These are phyloP conservation scores for Takakia lepidozioides DNA, from an alignment of 225 moss, liverwort and hornwort genomes.

Conservation along the genomic window DNA sequence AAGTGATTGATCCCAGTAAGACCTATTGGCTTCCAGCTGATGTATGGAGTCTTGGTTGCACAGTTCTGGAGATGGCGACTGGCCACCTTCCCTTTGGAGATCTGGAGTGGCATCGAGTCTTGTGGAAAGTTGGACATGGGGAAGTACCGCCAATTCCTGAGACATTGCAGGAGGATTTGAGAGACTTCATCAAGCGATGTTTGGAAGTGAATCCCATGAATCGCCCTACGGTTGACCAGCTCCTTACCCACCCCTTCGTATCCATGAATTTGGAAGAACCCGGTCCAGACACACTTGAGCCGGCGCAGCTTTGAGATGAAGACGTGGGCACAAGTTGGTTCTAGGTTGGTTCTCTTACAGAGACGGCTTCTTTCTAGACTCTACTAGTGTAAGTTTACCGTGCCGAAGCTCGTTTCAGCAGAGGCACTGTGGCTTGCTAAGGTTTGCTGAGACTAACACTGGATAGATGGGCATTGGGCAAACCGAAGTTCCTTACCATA, in stretches of 20 bases:
- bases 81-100: constrained; percentile 44
- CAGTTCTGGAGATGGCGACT: constrained; percentile 49
- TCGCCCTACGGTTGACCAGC: constrained; percentile 24
- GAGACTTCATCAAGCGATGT: constrained; percentile 39
- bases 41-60: constrained; percentile 56
- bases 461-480: no score
- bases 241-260: constrained; percentile 36
- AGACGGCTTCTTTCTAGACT: no score
- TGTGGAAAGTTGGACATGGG: constrained; percentile 40
- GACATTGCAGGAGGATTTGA: constrained; percentile 17
- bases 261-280: no score
- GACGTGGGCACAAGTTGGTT: no score
- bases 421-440: no score
- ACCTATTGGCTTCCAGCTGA: constrained; percentile 46
- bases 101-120: constrained; percentile 30
- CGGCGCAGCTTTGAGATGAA: no score
- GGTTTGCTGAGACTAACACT: no score
- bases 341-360: no score
- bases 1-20: constrained; percentile 45
- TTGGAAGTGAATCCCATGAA: constrained; percentile 23
- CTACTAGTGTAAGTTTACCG: no score
- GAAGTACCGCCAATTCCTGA: constrained; percentile 40
- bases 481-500: no score
- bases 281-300: no score
- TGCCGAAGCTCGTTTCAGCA: no score